Base-by-base conservation (phyloP, 2,329 filamentous ascomycete genomes). In the Scedosporium dehoogii region DNA sequence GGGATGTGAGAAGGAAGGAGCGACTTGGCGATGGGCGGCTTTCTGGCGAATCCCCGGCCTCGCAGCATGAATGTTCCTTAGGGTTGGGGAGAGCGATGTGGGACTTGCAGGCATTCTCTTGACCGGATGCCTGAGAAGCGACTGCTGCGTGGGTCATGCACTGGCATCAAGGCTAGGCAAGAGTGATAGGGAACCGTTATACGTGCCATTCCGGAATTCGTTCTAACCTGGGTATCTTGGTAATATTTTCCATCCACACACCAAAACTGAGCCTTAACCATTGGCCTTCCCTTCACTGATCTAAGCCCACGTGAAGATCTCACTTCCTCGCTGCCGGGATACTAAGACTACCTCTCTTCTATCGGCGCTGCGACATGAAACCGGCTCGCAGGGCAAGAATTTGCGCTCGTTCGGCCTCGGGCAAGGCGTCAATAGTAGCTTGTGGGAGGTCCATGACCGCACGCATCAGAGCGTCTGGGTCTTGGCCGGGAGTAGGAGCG, bases 401-500 rank as follows among this genome's bases (percentile, higher is more conserved):
- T 73, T 97, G 91, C 64, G 84, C 83, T 61, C 89, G 82, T 70
- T 94, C 88, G 21, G 84, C 83, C 44, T 91, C 88, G 5, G 89
- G 86, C 58, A 97, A 78, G 70, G 85, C 83, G 71, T 93, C 88
- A 68, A 97, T 92, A 63, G 90, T 85, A 63, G 90, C 82, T 69
- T 90, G 88, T 2, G 91, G 85, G 77, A 97, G 85, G 61, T 83
- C 84, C 78, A 97, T 80, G 58, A 97, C 89, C 68, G 92, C 89
- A 66, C 89, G 84, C 72, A 96, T 86, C 61, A 96, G 81, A 53
- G 87, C 85, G 58, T 90, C 86, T 51, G 89, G 84, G 64, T 89
- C 85, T 51, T 81, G 79, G 14, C 79, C 75, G 12, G 72, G 68
- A 1, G 72, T 70, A 7, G 76, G 72, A 1, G 69, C 70, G 2